Evolutionary conservation across 306 rosid species (phyloP).

Genomic region (Neltuma alba): DNA sequence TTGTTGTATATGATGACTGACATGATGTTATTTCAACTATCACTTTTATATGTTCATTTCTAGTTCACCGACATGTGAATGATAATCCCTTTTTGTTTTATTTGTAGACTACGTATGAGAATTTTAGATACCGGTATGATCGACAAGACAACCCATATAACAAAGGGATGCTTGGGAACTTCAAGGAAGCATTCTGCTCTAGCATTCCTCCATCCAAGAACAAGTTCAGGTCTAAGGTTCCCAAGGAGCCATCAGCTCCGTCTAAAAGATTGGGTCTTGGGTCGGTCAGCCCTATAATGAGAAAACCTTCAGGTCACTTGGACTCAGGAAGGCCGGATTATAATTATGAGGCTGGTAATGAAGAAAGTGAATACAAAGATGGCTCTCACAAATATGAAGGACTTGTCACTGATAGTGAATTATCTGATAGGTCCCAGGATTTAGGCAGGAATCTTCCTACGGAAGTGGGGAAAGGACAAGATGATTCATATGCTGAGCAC

Average conservation of each 20-base stretch:
- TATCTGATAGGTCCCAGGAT: conserved; percentile 46
- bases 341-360: conserved; percentile 32
- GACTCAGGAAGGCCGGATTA: conserved; percentile 48
- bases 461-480: conserved; percentile 45
- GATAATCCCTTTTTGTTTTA: conserved; percentile 27
- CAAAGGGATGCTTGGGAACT: conserved; percentile 55
- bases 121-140: conserved; percentile 64
- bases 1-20: neutral
- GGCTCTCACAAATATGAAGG: conserved; percentile 35
- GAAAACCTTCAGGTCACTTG: conserved; percentile 37
- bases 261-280: conserved; percentile 31
- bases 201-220: conserved; percentile 65
- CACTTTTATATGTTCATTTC: conserved; percentile 1
- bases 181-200: conserved; percentile 62
- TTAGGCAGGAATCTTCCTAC: conserved; percentile 46
- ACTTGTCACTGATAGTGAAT: conserved; percentile 28
- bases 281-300: conserved; percentile 45
- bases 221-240: conserved; percentile 62
- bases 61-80: neutral
- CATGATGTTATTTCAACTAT: neutral
- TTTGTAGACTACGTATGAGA: conserved; percentile 73
- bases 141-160: conserved; percentile 55
- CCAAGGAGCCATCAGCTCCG: conserved; percentile 41
- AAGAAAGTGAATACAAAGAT: conserved; percentile 34
- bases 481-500: conserved; percentile 40